Evolutionary conservation across 192 early-diverging fungal species (phyloP).

Genomic region (Martensiomyces pterosporus): DNA sequence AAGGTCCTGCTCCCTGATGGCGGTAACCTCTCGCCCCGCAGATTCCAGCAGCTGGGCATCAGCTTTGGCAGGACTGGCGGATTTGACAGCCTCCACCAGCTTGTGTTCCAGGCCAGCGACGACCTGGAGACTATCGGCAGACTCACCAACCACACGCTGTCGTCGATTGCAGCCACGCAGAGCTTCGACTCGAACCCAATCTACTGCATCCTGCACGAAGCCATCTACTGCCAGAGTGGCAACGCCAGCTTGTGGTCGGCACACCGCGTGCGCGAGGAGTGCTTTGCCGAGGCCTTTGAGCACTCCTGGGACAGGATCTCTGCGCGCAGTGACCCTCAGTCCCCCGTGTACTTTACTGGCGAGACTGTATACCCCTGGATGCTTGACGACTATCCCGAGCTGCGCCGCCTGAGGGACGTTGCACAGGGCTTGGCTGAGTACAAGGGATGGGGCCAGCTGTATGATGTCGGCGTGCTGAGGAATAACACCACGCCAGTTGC

Average conservation of each 20-base stretch:
- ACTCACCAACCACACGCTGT: slow-evolving; percentile 43
- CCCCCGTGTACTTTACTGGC: slow-evolving; percentile 60
- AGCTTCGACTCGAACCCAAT: slow-evolving; percentile 58
- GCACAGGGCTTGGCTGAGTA: slow-evolving; percentile 57
- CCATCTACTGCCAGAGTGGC: slow-evolving; percentile 62
- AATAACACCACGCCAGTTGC: slow-evolving; percentile 56
- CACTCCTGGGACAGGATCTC: slow-evolving; percentile 37
- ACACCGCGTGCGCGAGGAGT: slow-evolving; percentile 50
- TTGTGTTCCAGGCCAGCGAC: slow-evolving; percentile 45
- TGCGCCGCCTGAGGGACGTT: slow-evolving; percentile 55
- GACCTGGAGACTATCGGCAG: slow-evolving; percentile 44
- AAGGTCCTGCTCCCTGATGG: slow-evolving; percentile 57
- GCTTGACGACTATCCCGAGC: slow-evolving; percentile 66
- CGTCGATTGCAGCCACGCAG: slow-evolving; percentile 34
- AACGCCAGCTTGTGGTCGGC: slow-evolving; percentile 60
- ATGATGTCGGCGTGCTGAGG: slow-evolving; percentile 48
- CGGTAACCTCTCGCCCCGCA: slow-evolving; percentile 57
- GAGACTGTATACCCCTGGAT: slow-evolving; percentile 69
- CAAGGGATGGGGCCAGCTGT: slow-evolving; percentile 54
- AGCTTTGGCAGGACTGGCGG: slow-evolving; percentile 62
- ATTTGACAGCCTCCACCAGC: slow-evolving; percentile 57
- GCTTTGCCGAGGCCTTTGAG: slow-evolving; percentile 50
- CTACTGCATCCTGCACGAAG: slow-evolving; percentile 63
- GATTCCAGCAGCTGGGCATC: slow-evolving; percentile 65
- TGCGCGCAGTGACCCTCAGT: slow-evolving; percentile 7